These are phyloP conservation scores for Malania oleifera DNA, from an alignment of 164 flowering plant species.

Conservation along the genomic window DNA sequence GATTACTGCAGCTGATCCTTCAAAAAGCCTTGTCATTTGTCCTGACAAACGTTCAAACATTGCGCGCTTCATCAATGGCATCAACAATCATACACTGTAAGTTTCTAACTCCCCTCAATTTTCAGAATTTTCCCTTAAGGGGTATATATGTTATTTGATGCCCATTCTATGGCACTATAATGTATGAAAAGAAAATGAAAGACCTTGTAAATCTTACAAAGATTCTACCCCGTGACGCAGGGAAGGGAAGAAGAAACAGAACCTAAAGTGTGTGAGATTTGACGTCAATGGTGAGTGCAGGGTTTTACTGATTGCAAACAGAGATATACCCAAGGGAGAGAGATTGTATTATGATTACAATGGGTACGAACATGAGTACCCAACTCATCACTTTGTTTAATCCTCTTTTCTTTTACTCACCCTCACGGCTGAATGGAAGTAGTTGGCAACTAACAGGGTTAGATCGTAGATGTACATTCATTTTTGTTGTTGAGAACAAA, in stretches of 20 bases:
- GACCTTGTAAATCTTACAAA: neutral
- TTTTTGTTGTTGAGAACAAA: too few relatives aligned
- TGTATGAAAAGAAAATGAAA: too few relatives aligned
- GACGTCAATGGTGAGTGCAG: slow-evolving; percentile 72
- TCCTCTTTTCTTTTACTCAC: neutral
- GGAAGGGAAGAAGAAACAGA: slow-evolving; percentile 90
- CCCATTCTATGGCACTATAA: neutral
- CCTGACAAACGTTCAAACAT: slow-evolving; percentile 83
- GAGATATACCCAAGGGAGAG: slow-evolving; percentile 85
- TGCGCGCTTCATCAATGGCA: slow-evolving; percentile 94
- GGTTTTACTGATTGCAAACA: slow-evolving; percentile 68
- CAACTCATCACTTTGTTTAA: slow-evolving; percentile 81
- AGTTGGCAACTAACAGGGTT: too few relatives aligned
- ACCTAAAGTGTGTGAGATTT: slow-evolving; percentile 80
- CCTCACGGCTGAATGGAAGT: too few relatives aligned
- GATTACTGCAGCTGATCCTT: slow-evolving; percentile 51
- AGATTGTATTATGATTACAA: slow-evolving; percentile 88
- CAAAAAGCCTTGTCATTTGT: slow-evolving; percentile 75
- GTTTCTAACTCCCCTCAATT: slow-evolving; percentile 7
- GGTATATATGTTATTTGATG: neutral
- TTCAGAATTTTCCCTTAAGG: neutral
- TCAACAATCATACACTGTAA: slow-evolving; percentile 87
- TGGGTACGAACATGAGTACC: slow-evolving; percentile 83
- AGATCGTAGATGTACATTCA: too few relatives aligned
- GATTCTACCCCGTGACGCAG: slow-evolving; percentile 32